phyloP scores from a whole-genome alignment of 345 rosid species.

The Lumnitzera racemosa region DNA sequence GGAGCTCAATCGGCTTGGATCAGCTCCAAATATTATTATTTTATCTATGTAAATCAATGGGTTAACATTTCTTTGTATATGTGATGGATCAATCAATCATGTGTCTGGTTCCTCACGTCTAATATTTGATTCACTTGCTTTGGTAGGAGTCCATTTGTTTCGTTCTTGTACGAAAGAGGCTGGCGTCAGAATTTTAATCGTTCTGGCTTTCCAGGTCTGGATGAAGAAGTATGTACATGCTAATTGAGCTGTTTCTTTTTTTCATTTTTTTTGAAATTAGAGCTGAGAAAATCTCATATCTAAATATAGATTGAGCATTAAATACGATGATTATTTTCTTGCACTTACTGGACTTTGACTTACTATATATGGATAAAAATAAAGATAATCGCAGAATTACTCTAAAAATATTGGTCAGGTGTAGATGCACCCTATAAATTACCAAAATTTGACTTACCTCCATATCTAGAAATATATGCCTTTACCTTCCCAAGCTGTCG shows the following conservation, averaged over 20 bases:
- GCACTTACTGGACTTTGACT: too few species aligned
- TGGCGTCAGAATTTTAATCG: slow-evolving; percentile 83
- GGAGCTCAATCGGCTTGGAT: too few species aligned
- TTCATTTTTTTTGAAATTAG: background rate
- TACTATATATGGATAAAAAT: too few species aligned
- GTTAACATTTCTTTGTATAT: background rate
- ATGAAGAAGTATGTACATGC: slow-evolving; percentile 63
- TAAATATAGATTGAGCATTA: too few species aligned
- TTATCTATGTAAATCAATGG: background rate
- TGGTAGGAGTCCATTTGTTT: slow-evolving; percentile 84
- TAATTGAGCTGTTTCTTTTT: background rate
- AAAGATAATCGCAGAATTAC: too few species aligned
- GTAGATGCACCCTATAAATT: too few species aligned
- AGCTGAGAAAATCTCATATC: background rate
- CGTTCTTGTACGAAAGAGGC: slow-evolving; percentile 88
- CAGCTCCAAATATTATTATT: too few species aligned
- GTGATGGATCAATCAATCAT: background rate
- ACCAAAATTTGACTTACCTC: too few species aligned
- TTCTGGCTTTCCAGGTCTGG: slow-evolving; percentile 92
- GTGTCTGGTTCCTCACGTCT: background rate
- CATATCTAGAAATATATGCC: too few species aligned
- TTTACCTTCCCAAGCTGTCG: too few species aligned
- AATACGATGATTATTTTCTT: too few species aligned
- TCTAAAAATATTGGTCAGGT: too few species aligned
- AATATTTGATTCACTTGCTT: slow-evolving; percentile 7